Percentiles rank a stretch among this genome's conserved stretches.
These are phyloP conservation scores for Talaromyces albobiverticillius DNA, from an alignment of 2,329 filamentous ascomycete species.

Conservation along the genomic window DNA sequence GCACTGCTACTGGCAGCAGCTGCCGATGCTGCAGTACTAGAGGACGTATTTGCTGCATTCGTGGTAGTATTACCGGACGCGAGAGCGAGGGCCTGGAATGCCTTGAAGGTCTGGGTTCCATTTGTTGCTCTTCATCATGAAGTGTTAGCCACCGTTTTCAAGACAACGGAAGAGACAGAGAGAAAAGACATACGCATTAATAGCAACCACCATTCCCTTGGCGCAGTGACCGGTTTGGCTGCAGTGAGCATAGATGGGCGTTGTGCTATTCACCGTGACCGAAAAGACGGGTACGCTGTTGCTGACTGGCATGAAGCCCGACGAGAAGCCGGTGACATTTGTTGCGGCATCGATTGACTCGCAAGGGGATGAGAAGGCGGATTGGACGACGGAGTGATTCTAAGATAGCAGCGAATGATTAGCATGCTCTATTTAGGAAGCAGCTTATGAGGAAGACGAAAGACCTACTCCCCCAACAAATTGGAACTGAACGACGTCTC, in stretches of 20 bases:
- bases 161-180: no score
- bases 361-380: conserved; percentile 70
- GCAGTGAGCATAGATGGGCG: conserved; percentile 76
- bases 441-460: conserved; percentile 20
- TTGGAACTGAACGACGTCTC: conserved; percentile 53
- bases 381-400: conserved; percentile 81
- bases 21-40: background rate
- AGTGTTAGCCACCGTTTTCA: no score
- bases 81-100: conserved; percentile 12
- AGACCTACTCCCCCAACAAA: conserved; percentile 36
- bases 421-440: conserved; percentile 25
- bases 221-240: conserved; percentile 72
- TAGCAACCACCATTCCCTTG: conserved; percentile 69
- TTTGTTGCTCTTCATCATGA: conserved; percentile 2
- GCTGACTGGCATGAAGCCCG: conserved; percentile 52
- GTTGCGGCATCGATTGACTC: conserved; percentile 55
- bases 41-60: background rate
- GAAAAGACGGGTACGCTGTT: conserved; percentile 62
- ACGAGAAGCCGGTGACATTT: conserved; percentile 59
- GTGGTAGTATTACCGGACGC: background rate
- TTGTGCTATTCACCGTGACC: conserved; percentile 63
- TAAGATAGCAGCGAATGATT: conserved; percentile 17
- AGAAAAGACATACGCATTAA: conserved; percentile 62
- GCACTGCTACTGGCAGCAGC: background rate
- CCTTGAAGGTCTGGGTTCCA: conserved; percentile 11